Base-by-base conservation (phyloP, 768 basidiomycete species). In the Tricholoma saponaceum region DNA sequence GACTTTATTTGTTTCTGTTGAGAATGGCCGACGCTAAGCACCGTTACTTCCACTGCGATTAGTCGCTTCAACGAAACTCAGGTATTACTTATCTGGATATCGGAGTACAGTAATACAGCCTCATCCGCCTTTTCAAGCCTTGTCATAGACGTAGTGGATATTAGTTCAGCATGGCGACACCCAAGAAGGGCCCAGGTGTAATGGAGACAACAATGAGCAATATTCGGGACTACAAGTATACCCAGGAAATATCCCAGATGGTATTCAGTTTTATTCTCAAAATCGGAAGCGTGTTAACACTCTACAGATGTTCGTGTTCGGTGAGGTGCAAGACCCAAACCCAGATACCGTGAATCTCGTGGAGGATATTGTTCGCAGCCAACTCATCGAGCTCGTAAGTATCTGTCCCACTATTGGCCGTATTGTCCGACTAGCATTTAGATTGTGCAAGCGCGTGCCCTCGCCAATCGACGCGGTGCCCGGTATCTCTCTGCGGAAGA, bases 231-330 rank as follows among this genome's bases (percentile, higher is more conserved):
- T 95, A 95, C 81, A 92, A 92, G 62, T 97, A 96, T 69, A 82
- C 83, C 1, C 87, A 89, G 59, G 95, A 97, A 72, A 97, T 97
- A 25, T 90, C 92, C 7, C 93, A 96, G 71, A 97, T 97, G 95
- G 92, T 90, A 23, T 22, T 37, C 13, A 33, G 18, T 14, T 35
- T 30, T 39, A 14, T 20, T 56, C 37, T 28, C 13, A 39, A 28
- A 52, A 44, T 22, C 52, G 43, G 62, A 43, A 54, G 12, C 58
- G 1, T 25, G 43, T 30, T 32, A 23, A 32, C 23, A 46, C 52
- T 28, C 26, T 60, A 4, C 52, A 94, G 92, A 94, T 97, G 92
- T 97, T 96, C 67, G 95, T 97, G 44, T 96, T 97, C 70, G 94
- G 94, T 8, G 94, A 95, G 74, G 90, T 96, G 3, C 90, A 94